A percentile compares a stretch with the other conserved stretches of the same genome.
phyloP scores from a whole-genome alignment of 1,284 basidiomycete species.

The Ganoderma leucocontextum region DNA sequence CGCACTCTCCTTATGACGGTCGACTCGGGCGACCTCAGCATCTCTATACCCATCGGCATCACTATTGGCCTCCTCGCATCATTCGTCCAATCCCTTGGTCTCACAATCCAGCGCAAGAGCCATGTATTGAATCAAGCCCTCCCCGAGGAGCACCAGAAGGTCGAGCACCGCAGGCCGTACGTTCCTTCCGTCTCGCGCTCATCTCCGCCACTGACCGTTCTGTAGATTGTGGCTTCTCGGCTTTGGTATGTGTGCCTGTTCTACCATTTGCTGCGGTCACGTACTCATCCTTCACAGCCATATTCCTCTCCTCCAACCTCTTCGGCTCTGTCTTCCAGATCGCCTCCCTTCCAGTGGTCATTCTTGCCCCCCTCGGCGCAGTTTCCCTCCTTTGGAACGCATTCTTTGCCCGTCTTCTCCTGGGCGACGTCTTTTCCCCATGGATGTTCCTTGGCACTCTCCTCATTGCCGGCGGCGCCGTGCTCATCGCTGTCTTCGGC shows the following conservation, averaged over 20 bases:
- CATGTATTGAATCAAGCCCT: conserved; percentile 87
- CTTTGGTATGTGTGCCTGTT: conserved; percentile 57
- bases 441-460: conserved; percentile 89
- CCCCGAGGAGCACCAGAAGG: conserved; percentile 68
- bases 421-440: conserved; percentile 87
- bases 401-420: conserved; percentile 86
- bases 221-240: conserved; percentile 84
- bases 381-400: conserved; percentile 96
- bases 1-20: conserved; percentile 33
- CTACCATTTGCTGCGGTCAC: conserved; percentile 15
- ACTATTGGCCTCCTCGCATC: conserved; percentile 86
- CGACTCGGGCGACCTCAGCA: conserved; percentile 36
- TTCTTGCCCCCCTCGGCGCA: conserved; percentile 92
- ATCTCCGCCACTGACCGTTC: conserved; percentile 23
- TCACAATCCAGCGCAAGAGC: conserved; percentile 95
- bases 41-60: conserved; percentile 66
- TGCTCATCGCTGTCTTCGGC: conserved; percentile 92
- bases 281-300: conserved; percentile 46
- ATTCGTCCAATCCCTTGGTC: conserved; percentile 89
- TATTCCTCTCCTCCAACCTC: conserved; percentile 90
- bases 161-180: conserved; percentile 83
- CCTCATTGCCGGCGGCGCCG: conserved; percentile 89
- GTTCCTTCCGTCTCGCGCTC: conserved; percentile 41
- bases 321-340: conserved; percentile 96
- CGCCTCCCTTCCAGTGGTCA: conserved; percentile 91